Percentiles rank a stretch among this genome's conserved stretches.
These are phyloP conservation scores for Blastobotrys parvus DNA, from an alignment of 805 yeast species.

Conservation along the genomic window DNA sequence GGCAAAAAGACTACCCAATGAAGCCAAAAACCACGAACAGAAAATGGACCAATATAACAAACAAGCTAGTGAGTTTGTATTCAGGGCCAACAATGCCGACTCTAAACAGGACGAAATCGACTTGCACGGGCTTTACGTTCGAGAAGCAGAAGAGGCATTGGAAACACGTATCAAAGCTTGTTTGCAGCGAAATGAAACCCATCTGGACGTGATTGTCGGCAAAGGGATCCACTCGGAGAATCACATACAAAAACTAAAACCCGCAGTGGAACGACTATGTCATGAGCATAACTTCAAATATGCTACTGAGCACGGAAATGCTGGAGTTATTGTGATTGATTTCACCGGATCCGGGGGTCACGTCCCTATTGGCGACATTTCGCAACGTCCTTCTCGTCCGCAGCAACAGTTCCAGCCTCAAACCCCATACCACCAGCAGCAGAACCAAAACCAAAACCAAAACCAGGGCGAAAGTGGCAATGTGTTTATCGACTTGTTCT, in stretches of 20 bases:
- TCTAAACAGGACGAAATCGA: constrained; percentile 83
- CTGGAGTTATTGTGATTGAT: constrained; percentile 74
- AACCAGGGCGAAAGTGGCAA: constrained; percentile 14
- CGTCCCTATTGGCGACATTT: constrained; percentile 26
- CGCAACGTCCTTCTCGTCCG: constrained; percentile 25
- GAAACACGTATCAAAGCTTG: constrained; percentile 67
- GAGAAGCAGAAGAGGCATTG: constrained; percentile 74
- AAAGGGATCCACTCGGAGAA: constrained; percentile 85
- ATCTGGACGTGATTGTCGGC: constrained; percentile 80
- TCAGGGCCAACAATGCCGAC: constrained; percentile 80
- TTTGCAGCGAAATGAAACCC: constrained; percentile 46
- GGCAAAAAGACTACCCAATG: constrained; percentile 66
- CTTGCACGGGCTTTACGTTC: constrained; percentile 83
- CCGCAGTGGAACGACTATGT: constrained; percentile 79
- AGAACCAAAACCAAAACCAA: constrained; percentile 21
- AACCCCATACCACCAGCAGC: constrained; percentile 13
- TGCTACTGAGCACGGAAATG: constrained; percentile 58
- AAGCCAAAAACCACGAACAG: constrained; percentile 50
- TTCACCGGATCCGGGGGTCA: constrained; percentile 37
- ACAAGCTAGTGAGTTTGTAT: constrained; percentile 79
- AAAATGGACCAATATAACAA: constrained; percentile 63
- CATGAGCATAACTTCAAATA: constrained; percentile 52
- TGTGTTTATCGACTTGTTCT: constrained; percentile 13
- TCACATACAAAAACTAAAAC: constrained; percentile 69
- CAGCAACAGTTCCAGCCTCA: constrained; percentile 10